Conservation (phyloP, 257 asterid genomes). For the Solanum okadae region DNA sequence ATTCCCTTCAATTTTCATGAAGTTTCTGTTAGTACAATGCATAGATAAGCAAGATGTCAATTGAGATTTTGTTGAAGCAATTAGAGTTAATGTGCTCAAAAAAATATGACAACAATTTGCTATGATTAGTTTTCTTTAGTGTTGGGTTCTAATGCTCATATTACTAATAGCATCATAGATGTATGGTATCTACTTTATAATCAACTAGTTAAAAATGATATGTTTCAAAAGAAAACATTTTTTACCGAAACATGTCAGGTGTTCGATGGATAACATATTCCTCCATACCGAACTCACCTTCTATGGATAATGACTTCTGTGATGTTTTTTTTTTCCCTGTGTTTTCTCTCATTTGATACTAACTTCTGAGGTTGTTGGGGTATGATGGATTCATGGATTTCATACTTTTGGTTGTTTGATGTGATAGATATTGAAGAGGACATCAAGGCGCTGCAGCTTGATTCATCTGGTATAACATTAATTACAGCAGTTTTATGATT, state of each 20-base stretch:
- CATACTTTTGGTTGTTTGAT: neutral
- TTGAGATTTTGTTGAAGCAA: neutral
- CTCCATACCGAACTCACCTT: neutral
- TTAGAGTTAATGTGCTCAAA: neutral
- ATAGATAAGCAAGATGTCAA: neutral
- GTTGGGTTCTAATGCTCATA: neutral
- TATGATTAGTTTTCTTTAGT: neutral
- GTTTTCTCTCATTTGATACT: neutral
- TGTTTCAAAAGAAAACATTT: neutral
- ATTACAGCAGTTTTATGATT: neutral
- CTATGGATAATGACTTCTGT: neutral
- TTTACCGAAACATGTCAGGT: neutral
- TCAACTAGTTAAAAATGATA: neutral
- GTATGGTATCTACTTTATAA: neutral
- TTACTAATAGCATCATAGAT: neutral
- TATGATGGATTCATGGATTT: neutral
- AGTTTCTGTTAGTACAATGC: neutral
- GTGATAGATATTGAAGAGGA: slow-evolving; percentile 74
- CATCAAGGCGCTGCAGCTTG: slow-evolving; percentile 83
- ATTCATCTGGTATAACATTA: slow-evolving; percentile 52
- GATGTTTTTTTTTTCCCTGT: neutral
- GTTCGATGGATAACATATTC: neutral
- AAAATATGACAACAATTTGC: neutral
- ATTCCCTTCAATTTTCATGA: neutral
- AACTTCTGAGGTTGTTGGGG: neutral